Base-by-base conservation (phyloP, 2,329 filamentous ascomycete genomes). In the Parascedosporium putredinis region DNA sequence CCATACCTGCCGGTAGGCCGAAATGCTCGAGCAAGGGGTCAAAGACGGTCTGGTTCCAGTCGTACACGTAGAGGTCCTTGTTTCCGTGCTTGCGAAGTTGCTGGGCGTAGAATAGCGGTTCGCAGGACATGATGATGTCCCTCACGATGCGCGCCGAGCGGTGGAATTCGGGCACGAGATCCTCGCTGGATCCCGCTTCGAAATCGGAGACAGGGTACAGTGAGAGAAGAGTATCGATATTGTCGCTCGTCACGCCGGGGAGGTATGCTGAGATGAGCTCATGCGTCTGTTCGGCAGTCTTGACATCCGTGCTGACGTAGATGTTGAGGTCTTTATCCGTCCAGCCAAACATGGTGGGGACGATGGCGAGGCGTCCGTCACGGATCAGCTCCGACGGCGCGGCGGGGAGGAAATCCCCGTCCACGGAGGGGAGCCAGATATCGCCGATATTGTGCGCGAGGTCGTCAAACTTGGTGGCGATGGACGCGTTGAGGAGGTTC, bases 281-380 rank as follows among this genome's bases (percentile, higher is more conserved):
- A 20, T 55, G 54, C 1, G 68, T 71, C 48, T 75, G 64, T 3
- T 64, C 51, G 0, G 62, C 52, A 0, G 66, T 73, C 7, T 59
- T 53, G 52, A 74, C 71, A 36, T 52, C 58, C 3, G 57, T 48
- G 54, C 68, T 60, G 2, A 68, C 72, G 57, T 70, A 73, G 24
- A 66, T 58, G 7, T 68, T 67, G 5, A 71, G 51, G 56, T 76
- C 72, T 50, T 70, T 61, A 25, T 74, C 58, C 36, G 60, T 64
- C 71, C 71, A 75, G 12, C 83, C 82, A 36, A 74, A 67, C 22
- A 86, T 71, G 46, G 84, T 74, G 2, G 79, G 79, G 0, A 86
- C 76, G 50, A 78, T 72, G 52, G 84, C 75, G 55, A 85, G 84
- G 10, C 72, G 69, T 24, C 78, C 79, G 4, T 71, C 62, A 1